phyloP scores from a whole-genome alignment of 2,329 filamentous ascomycete species.

The Aspergillus sergii region DNA sequence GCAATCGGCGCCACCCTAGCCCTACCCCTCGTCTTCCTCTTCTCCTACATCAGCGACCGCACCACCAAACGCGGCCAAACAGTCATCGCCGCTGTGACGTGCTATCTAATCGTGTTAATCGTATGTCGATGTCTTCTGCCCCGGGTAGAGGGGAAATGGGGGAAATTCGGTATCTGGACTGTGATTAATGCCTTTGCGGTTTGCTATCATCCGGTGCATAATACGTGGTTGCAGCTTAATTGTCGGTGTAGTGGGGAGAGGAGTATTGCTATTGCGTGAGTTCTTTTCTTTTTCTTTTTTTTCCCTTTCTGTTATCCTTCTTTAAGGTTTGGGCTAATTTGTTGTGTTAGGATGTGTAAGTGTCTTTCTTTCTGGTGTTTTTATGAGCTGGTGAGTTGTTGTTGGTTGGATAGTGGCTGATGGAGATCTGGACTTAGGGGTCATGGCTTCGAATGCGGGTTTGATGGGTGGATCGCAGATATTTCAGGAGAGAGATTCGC shows the following conservation, averaged over 20 bases:
- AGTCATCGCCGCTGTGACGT: constrained; percentile 49
- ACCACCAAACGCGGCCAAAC: constrained; percentile 48
- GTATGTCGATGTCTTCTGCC: constrained; percentile 46
- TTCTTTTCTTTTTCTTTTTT: not conserved
- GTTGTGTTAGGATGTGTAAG: constrained; percentile 27
- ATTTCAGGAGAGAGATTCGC: constrained; percentile 49
- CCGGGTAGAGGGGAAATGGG: constrained; percentile 49
- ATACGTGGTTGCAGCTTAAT: constrained; percentile 57
- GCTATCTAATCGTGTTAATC: constrained; percentile 51
- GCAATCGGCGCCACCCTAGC: constrained; percentile 37
- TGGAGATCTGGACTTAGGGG: constrained; percentile 17
- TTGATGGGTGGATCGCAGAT: constrained; percentile 57
- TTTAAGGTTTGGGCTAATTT: not conserved
- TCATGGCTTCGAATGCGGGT: constrained; percentile 56
- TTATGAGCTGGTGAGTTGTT: no score
- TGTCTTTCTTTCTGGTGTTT: not conserved
- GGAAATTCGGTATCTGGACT: constrained; percentile 55
- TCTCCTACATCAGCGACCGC: constrained; percentile 53
- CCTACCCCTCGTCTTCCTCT: constrained; percentile 51
- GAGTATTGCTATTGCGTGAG: constrained; percentile 54
- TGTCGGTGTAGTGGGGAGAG: constrained; percentile 50
- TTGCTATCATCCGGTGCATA: constrained; percentile 57
- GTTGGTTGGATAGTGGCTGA: no score
- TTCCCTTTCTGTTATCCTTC: not conserved
- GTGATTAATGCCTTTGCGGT: constrained; percentile 55